phyloP scores from a whole-genome alignment of 495 filamentous ascomycete genomes.

The Corynascus novoguineensis region DNA sequence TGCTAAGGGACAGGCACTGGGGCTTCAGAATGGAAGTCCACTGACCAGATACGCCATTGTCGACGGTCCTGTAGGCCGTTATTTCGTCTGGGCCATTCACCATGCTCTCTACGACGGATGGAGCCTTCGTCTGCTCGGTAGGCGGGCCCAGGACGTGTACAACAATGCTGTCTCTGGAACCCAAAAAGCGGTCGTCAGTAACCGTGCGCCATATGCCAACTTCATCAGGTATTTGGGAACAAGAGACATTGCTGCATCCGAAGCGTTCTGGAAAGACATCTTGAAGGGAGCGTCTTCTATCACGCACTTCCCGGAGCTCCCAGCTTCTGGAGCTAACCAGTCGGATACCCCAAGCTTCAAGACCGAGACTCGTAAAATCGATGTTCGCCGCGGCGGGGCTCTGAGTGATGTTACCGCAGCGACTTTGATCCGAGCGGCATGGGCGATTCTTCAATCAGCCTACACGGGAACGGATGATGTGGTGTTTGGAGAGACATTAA shows the following conservation, averaged over 20 bases:
- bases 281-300: slow-evolving; percentile 11
- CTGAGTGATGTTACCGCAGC: slow-evolving; percentile 23
- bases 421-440: slow-evolving; percentile 38
- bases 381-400: slow-evolving; percentile 9
- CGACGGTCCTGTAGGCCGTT: not conserved
- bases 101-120: slow-evolving; percentile 64
- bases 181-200: not conserved
- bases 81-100: slow-evolving; percentile 55
- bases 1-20: slow-evolving; percentile 14
- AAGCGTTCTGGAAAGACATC: slow-evolving; percentile 27
- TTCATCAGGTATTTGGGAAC: slow-evolving; percentile 30
- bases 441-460: slow-evolving; percentile 37
- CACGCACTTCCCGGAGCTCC: slow-evolving; percentile 22
- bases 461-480: slow-evolving; percentile 39
- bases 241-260: slow-evolving; percentile 14
- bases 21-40: slow-evolving; percentile 16
- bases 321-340: not conserved
- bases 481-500: slow-evolving; percentile 38
- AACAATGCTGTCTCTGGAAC: not conserved
- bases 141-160: slow-evolving; percentile 38
- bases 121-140: slow-evolving; percentile 46
- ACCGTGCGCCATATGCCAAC: slow-evolving; percentile 22
- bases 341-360: slow-evolving; percentile 9
- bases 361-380: slow-evolving; percentile 9
- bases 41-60: slow-evolving; percentile 27